Conservation (phyloP, 805 yeast species). For the Candida cerambycidarum region DNA sequence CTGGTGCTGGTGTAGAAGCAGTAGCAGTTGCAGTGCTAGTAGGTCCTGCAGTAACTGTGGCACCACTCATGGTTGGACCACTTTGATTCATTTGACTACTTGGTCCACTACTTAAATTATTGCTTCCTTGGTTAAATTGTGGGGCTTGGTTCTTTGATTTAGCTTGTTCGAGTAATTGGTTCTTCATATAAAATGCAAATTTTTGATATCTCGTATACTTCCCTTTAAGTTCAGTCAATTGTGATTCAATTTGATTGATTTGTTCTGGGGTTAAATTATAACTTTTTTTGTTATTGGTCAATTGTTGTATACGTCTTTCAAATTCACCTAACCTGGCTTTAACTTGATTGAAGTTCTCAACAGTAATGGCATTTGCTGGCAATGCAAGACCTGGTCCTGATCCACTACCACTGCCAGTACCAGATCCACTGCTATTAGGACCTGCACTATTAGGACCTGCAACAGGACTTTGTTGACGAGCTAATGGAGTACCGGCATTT, state of each 20-base stretch:
- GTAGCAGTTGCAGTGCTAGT: slow-evolving; percentile 10
- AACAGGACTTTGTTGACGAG: slow-evolving; percentile 5
- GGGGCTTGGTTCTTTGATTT: slow-evolving; percentile 10
- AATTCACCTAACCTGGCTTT: slow-evolving; percentile 49
- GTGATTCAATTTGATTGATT: slow-evolving; percentile 43
- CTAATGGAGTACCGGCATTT: not conserved
- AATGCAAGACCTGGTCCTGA: slow-evolving; percentile 11
- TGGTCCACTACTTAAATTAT: not conserved
- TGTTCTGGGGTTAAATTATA: slow-evolving; percentile 47
- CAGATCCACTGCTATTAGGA: not conserved
- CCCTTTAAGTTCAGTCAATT: slow-evolving; percentile 47
- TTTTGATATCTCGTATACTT: slow-evolving; percentile 51
- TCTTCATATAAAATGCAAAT: slow-evolving; percentile 48
- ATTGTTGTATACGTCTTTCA: slow-evolving; percentile 48
- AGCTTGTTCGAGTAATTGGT: slow-evolving; percentile 38
- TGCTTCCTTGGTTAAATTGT: slow-evolving; percentile 6
- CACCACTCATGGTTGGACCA: slow-evolving; percentile 10
- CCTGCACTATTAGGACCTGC: not conserved
- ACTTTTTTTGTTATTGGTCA: slow-evolving; percentile 48
- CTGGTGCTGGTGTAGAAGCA: slow-evolving; percentile 10
- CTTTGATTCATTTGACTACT: slow-evolving; percentile 1
- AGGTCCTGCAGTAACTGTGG: slow-evolving; percentile 6
- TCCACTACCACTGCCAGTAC: slow-evolving; percentile 3
- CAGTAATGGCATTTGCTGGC: slow-evolving; percentile 26
- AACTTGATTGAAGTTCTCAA: slow-evolving; percentile 44